Conservation (phyloP, 2,329 filamentous ascomycete species). For the Colletotrichum sp. region DNA sequence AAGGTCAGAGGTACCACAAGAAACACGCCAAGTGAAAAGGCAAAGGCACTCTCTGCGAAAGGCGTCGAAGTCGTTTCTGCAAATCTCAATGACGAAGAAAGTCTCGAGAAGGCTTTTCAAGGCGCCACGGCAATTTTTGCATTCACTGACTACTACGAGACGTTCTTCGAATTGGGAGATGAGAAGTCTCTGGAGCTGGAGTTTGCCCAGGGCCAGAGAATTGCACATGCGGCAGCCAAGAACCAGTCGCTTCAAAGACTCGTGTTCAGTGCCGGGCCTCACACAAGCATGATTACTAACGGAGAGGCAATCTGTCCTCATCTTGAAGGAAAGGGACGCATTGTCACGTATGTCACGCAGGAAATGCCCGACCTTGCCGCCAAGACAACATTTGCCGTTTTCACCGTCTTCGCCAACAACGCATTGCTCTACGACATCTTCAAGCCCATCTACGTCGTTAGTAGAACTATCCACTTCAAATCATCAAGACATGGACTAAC, state of each 20-base stretch:
- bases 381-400: background rate
- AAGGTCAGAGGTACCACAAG: constrained; percentile 34
- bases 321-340: background rate
- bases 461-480: background rate
- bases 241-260: background rate
- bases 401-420: background rate
- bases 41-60: constrained; percentile 27
- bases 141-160: background rate
- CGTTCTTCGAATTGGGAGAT: background rate
- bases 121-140: background rate
- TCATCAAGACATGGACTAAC: background rate
- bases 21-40: constrained; percentile 29
- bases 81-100: constrained; percentile 44
- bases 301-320: background rate
- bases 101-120: constrained; percentile 43
- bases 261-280: background rate
- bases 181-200: background rate
- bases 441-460: background rate
- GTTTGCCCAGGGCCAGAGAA: background rate
- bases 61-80: constrained; percentile 35
- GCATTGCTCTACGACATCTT: background rate
- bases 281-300: background rate
- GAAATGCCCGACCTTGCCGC: background rate
- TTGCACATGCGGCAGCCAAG: background rate
- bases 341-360: background rate